Evolutionary conservation across 768 basidiomycete species (phyloP).

Genomic region (Rossbeevera mucosa): DNA sequence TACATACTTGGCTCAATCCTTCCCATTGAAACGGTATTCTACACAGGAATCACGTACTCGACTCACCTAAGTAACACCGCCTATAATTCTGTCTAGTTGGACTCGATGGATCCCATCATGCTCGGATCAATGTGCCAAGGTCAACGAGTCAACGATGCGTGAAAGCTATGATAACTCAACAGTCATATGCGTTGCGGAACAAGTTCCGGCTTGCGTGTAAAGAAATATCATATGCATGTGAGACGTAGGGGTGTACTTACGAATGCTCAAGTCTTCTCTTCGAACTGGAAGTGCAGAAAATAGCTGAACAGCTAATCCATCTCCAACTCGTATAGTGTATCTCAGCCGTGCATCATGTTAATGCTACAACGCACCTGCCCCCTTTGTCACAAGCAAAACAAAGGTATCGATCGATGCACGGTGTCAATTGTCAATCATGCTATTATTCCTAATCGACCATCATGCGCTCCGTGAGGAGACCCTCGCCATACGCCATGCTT

Average conservation of each 20-base stretch:
- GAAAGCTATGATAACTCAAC: constrained; percentile 26
- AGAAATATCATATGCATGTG: constrained; percentile 38
- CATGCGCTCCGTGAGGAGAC: constrained; percentile 81
- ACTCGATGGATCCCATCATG: not conserved
- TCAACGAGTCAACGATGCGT: constrained; percentile 16
- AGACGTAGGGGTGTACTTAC: constrained; percentile 56
- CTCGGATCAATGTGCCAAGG: constrained; percentile 23
- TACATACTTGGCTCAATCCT: not conserved
- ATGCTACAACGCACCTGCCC: constrained; percentile 65
- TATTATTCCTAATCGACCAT: constrained; percentile 55
- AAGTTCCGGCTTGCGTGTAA: constrained; percentile 17
- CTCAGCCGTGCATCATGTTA: constrained; percentile 38
- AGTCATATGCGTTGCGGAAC: not conserved
- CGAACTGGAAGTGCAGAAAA: constrained; percentile 12
- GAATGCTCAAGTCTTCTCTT: constrained; percentile 29
- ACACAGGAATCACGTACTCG: not conserved
- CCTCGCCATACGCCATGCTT: constrained; percentile 89
- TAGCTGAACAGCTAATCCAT: constrained; percentile 17
- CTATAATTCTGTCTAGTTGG: not conserved
- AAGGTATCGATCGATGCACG: constrained; percentile 25
- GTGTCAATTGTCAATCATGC: constrained; percentile 9
- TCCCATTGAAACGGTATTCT: no score
- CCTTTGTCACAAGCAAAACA: constrained; percentile 28
- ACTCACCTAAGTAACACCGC: constrained; percentile 1
- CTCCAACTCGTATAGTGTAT: constrained; percentile 37